phyloP scores from a whole-genome alignment of 2,329 filamentous ascomycete genomes.

The Ceratocystis albifundus region DNA sequence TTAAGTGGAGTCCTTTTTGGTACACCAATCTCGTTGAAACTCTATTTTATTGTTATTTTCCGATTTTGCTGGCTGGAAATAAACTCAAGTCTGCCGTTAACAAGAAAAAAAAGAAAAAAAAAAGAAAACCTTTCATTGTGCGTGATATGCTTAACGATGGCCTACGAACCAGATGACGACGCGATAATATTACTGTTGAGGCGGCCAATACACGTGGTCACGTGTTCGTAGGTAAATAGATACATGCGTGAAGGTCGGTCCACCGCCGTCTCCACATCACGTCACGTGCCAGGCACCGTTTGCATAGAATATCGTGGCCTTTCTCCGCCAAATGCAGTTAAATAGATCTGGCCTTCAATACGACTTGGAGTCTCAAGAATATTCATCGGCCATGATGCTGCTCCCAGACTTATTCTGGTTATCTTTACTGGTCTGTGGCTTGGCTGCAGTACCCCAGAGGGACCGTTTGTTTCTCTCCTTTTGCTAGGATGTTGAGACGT shows the following conservation, averaged over 20 bases:
- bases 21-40: neutral
- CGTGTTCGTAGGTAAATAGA: neutral
- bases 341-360: neutral
- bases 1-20: constrained; percentile 3
- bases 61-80: neutral
- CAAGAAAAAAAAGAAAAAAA: too few species aligned
- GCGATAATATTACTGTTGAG: neutral
- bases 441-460: neutral
- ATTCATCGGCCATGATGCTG: neutral
- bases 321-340: neutral
- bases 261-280: neutral
- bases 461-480: neutral
- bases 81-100: neutral
- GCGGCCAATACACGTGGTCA: neutral
- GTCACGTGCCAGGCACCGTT: neutral
- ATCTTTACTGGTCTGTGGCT: neutral
- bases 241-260: neutral
- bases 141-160: too few species aligned
- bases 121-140: too few species aligned
- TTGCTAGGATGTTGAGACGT: constrained; percentile 5
- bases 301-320: neutral
- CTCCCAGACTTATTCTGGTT: neutral
- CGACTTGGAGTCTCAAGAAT: constrained; percentile 4
- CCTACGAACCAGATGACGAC: neutral
- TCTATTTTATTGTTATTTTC: neutral